phyloP scores from a whole-genome alignment of 768 basidiomycete genomes.

The Lactarius deliciosus region DNA sequence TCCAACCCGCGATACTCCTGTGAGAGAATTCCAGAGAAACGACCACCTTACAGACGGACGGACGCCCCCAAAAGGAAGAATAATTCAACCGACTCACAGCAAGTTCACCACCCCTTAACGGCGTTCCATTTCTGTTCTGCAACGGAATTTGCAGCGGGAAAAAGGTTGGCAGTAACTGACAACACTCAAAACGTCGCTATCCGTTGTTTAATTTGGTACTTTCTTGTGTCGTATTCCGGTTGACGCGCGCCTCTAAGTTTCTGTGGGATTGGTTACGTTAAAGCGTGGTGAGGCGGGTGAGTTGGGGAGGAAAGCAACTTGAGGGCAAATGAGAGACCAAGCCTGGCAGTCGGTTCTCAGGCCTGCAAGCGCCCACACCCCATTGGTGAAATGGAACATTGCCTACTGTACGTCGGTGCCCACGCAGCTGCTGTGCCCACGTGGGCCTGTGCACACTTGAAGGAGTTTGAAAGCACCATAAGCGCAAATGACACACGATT shows the following conservation, averaged over 20 bases:
- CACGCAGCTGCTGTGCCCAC: not conserved
- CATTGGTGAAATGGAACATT: not conserved
- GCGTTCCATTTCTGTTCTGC: not conserved
- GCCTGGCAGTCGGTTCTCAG: not conserved
- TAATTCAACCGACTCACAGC: not conserved
- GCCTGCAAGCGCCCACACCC: not conserved
- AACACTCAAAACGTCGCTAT: not conserved
- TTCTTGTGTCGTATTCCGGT: not conserved
- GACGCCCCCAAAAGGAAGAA: not conserved
- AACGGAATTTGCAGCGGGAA: not conserved
- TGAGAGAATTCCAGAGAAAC: not conserved
- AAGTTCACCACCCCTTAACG: not conserved
- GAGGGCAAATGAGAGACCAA: not conserved
- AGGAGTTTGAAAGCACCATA: not conserved
- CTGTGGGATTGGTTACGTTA: not conserved
- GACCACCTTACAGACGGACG: not conserved
- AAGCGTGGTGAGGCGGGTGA: not conserved
- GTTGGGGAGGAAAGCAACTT: not conserved
- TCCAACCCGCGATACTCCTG: not conserved
- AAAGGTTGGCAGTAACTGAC: not conserved
- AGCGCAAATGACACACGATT: not conserved
- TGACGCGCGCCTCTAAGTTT: not conserved
- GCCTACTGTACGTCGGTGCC: not conserved
- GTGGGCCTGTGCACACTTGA: not conserved
- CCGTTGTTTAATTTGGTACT: not conserved